Base-by-base conservation (phyloP, 257 asterid genomes). In the Catharanthus roseus region DNA sequence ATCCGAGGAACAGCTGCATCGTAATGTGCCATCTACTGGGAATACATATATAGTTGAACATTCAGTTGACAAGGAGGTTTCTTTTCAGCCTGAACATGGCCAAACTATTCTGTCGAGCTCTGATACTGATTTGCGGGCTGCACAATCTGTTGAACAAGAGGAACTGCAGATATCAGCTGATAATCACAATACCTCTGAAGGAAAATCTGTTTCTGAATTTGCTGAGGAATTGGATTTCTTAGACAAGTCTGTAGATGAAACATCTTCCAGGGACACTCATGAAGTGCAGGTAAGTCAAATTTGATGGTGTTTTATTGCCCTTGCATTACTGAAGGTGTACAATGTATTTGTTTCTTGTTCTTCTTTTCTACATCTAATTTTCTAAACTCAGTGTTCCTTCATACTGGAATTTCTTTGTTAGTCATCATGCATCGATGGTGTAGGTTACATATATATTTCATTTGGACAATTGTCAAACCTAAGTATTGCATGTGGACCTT, bases 221-320 rank as follows among this genome's bases (percentile, higher is more conserved):
- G 80, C 72, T 60, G 86, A 89, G 67, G 88, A 81, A 47, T 57
- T 74, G 65, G 75, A 67, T 71, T 73, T 47, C 72, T 68, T 78
- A 47, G 82, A 76, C 71, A 77, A 75, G 68, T 73, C 85, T 44
- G 67, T 68, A 19, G 81, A 74, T 54, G 82, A 79, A 73, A 83
- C 79, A 28, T 67, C 77, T 71, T 69, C 72, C 72, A 72, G 77
- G 70, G 79, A 82, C 73, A 76, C 73, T 67, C 65, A 65, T 58
- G 88, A 81, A 72, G 78, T 75, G 57, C 83, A 77, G 92, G 97
- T 92, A 72, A 82, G 75, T 70, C 51, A 67, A 66, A 68, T 31
- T 61, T 23, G 29, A 29, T 66, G 49, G 51, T 28, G 45, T 7
- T 67, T 65, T 74, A 28, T 38, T 60, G 65, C 57, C 57, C 47